Evolutionary conservation across 108 stramenopile genomes (phyloP).

Genomic region (Nitzschia sp.): DNA sequence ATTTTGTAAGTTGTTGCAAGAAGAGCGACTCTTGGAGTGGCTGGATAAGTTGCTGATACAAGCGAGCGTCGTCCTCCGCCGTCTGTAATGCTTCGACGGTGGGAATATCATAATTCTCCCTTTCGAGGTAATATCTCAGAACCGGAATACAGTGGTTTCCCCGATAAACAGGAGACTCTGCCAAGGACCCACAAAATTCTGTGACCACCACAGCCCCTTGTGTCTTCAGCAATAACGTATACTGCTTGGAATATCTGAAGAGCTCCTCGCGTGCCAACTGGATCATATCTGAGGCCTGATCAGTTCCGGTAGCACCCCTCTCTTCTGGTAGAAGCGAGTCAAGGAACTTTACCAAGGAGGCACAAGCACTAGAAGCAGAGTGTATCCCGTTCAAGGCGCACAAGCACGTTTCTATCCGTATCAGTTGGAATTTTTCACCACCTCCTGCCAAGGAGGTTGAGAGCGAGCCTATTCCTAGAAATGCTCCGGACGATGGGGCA

Average conservation of each 20-base stretch:
- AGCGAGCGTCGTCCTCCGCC: conserved; percentile 66
- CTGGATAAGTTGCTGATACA: conserved; percentile 52
- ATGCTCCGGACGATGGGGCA: conserved; percentile 58
- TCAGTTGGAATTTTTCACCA: conserved; percentile 38
- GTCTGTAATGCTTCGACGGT: conserved; percentile 48
- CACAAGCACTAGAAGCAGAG: conserved; percentile 66
- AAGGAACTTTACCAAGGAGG: conserved; percentile 59
- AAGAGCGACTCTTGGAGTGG: conserved; percentile 58
- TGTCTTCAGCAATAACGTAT: conserved; percentile 44
- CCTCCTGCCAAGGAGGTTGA: conserved; percentile 36
- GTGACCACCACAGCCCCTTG: conserved; percentile 41
- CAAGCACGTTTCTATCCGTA: conserved; percentile 62
- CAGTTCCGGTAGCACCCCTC: background rate
- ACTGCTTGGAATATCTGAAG: conserved; percentile 54
- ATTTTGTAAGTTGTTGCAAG: conserved; percentile 60
- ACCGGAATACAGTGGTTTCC: conserved; percentile 50
- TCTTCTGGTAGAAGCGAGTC: conserved; percentile 43
- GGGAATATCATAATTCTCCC: conserved; percentile 61
- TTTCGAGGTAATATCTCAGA: conserved; percentile 60
- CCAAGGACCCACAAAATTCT: conserved; percentile 59
- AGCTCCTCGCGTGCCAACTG: conserved; percentile 79
- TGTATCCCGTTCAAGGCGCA: conserved; percentile 76
- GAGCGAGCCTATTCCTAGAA: conserved; percentile 29
- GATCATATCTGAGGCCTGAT: conserved; percentile 54
- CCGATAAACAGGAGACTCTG: conserved; percentile 27